Evolutionary conservation across 345 rosid species (phyloP), one percentile per base, ranked within the genome.

Genomic region (Schrenkiella parvula): DNA sequence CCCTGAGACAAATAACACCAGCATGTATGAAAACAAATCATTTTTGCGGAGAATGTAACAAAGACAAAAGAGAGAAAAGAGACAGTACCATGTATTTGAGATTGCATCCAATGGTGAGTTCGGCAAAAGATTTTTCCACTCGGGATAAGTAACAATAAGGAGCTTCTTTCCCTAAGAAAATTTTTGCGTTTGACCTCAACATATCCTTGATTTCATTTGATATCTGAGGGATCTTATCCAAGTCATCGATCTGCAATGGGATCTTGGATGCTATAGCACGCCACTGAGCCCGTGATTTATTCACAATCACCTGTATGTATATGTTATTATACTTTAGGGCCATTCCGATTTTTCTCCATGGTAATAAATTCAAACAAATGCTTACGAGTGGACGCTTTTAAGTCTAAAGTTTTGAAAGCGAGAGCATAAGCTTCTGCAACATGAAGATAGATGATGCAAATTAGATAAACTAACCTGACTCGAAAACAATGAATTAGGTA

Each of bases 401-500:
- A n/a, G 46, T 56, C 21, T 60, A 11, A 22, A 21, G 8, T 56
- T 6, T 1, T 44, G 43, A 44, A 44, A 19, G 8, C 4, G 3
- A 32, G 37, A 43, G 35, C 23, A 41, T 18, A 37, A 48, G 19
- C 34, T 63, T 31, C 2, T 32, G 41, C 4, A 15, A 61, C 18
- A 41, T 51, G 53, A 60, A 72, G 69, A 52, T 7, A 4, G 32
- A 53, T 10, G 12, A 25, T 26, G 39, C 7, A 2, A 21, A 55
- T 31, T 12, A 34, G 3, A 39, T 38, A 38, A 2, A 56, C 72
- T 37, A 47, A 91, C 99, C 97, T 95, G 99, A 71, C 99, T 91
- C 35, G 96, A 95, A 81, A 95, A 89, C 78, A 91, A 70, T 19
- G 99, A 87, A 84, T 95, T 95, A 17, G 97, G 99, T 79, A 95